Percentiles rank a stretch among this genome's conserved stretches.
phyloP scores from a whole-genome alignment of 257 asterid species.

The Capsicum baccatum region DNA sequence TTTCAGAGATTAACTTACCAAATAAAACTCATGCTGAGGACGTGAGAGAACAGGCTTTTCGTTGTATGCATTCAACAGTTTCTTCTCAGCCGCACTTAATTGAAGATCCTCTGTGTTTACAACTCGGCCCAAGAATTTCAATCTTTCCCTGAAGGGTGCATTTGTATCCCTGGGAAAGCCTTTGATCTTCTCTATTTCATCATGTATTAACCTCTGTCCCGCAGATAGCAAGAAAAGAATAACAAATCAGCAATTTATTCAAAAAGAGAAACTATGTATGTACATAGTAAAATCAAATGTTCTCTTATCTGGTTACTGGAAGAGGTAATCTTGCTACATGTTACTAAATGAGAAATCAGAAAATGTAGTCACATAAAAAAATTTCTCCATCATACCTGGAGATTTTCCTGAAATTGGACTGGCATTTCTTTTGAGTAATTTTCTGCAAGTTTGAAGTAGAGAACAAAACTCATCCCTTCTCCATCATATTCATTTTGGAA shows the following conservation, averaged over 20 bases:
- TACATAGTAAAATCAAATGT: conserved; percentile 17
- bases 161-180: conserved; percentile 75
- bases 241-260: conserved; percentile 11
- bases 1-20: conserved; percentile 48
- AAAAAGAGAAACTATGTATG: not conserved
- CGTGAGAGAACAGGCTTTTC: conserved; percentile 96
- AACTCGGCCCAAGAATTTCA: conserved; percentile 82
- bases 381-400: conserved; percentile 58
- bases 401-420: conserved; percentile 71
- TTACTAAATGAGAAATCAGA: conserved; percentile 11
- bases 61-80: conserved; percentile 86
- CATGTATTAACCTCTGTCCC: conserved; percentile 69
- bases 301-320: not conserved
- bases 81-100: conserved; percentile 75
- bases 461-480: conserved; percentile 75
- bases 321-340: conserved; percentile 24
- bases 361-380: conserved; percentile 1
- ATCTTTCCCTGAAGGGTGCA: conserved; percentile 76
- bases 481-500: conserved; percentile 87
- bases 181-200: conserved; percentile 77
- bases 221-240: conserved; percentile 27
- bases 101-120: conserved; percentile 75
- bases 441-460: conserved; percentile 87
- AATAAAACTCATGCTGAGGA: conserved; percentile 90
- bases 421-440: conserved; percentile 76